These are phyloP conservation scores for Chrysosporium queenslandicum DNA, from an alignment of 2,329 filamentous ascomycete species.

Conservation along the genomic window DNA sequence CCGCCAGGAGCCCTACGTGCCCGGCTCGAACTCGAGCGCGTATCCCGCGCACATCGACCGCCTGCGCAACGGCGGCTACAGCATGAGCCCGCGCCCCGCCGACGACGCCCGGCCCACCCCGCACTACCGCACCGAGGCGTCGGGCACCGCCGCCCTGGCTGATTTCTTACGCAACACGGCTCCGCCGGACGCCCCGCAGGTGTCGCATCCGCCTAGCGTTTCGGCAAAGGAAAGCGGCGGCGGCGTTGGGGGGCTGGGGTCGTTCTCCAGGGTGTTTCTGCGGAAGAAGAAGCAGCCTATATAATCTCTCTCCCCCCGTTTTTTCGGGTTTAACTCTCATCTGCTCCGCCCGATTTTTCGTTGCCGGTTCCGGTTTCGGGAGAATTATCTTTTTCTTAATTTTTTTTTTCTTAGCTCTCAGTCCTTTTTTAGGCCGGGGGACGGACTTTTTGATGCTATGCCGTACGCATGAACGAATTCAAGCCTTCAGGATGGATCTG, in stretches of 20 bases:
- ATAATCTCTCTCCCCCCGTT: background rate
- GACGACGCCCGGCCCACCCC: conserved; percentile 1
- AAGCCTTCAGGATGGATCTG: background rate
- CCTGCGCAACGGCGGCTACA: conserved; percentile 25
- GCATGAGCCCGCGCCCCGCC: background rate
- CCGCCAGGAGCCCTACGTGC: background rate
- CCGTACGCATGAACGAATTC: conserved; percentile 10
- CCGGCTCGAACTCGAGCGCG: conserved; percentile 20
- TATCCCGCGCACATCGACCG: conserved; percentile 33
- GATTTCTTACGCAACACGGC: conserved; percentile 61
- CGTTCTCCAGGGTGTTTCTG: conserved; percentile 22
- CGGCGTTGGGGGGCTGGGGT: conserved; percentile 18
- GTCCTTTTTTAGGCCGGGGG: background rate
- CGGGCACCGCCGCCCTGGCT: conserved; percentile 56
- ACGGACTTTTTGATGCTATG: background rate
- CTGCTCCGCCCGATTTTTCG: too few relatives aligned
- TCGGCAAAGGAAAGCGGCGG: conserved; percentile 13
- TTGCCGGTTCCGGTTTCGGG: background rate
- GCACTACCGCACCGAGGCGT: background rate
- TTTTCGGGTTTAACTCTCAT: background rate
- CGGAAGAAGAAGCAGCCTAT: conserved; percentile 23
- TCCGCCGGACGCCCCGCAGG: conserved; percentile 43
- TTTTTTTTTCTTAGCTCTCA: background rate
- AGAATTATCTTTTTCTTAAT: conserved; percentile 1
- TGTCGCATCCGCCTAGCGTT: conserved; percentile 11